Conservation (phyloP, 352 stramenopile species). For the Phytophthora macrochlamydospora region DNA sequence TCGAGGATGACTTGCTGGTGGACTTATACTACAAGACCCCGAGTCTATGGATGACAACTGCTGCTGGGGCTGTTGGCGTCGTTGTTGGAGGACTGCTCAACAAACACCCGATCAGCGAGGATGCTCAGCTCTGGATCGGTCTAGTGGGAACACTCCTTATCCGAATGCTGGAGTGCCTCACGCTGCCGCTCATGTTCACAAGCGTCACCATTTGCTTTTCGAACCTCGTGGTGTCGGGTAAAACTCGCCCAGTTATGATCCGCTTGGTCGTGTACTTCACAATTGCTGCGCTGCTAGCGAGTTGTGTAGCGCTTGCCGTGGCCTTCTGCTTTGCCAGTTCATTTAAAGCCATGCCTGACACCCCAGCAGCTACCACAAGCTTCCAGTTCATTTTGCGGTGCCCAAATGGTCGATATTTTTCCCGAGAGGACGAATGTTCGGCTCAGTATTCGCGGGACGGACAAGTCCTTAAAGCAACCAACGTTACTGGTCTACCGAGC, state of each 20-base stretch:
- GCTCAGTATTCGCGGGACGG: slow-evolving; percentile 34
- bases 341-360: slow-evolving; percentile 26
- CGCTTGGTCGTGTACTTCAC: slow-evolving; percentile 57
- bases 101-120: slow-evolving; percentile 24
- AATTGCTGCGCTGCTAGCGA: slow-evolving; percentile 44
- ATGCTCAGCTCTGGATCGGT: slow-evolving; percentile 47
- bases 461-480: slow-evolving; percentile 40
- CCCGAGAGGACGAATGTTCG: slow-evolving; percentile 25
- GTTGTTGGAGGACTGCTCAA: slow-evolving; percentile 42
- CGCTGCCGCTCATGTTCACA: slow-evolving; percentile 74
- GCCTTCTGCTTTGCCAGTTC: slow-evolving; percentile 37
- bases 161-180: slow-evolving; percentile 52
- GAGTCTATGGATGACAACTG: slow-evolving; percentile 39
- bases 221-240: slow-evolving; percentile 59
- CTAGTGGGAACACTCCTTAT: slow-evolving; percentile 43
- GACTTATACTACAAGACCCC: slow-evolving; percentile 58
- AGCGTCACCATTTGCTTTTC: slow-evolving; percentile 64
- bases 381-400: slow-evolving; percentile 54
- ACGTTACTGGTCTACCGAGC: slow-evolving; percentile 52
- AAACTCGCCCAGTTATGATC: slow-evolving; percentile 50
- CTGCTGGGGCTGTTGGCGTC: slow-evolving; percentile 45
- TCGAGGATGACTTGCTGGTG: slow-evolving; percentile 52
- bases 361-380: slow-evolving; percentile 14
- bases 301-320: slow-evolving; percentile 40
- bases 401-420: slow-evolving; percentile 57